phyloP scores from a whole-genome alignment of 177 flowering plant species.

The Vitis hybrid region DNA sequence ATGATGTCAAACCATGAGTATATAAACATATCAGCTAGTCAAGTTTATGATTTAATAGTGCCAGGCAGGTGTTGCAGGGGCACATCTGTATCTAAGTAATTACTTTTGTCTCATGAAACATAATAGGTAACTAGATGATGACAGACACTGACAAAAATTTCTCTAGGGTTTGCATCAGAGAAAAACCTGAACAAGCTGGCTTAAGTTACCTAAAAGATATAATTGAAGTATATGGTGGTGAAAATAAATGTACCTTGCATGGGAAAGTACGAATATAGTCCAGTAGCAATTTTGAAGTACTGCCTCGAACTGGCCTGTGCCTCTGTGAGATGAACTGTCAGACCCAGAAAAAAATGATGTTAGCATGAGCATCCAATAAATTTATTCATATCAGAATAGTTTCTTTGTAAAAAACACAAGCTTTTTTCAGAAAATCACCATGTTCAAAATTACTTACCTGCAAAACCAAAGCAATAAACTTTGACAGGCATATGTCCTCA shows the following conservation, averaged over 20 bases:
- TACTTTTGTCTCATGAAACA: no score
- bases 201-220: neutral
- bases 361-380: slow-evolving; percentile 2
- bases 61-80: neutral
- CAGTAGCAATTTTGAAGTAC: slow-evolving; percentile 58
- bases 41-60: neutral
- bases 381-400: neutral
- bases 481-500: slow-evolving; percentile 62
- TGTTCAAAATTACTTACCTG: slow-evolving; percentile 51
- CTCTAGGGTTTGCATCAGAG: neutral
- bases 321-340: slow-evolving; percentile 84
- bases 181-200: neutral
- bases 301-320: slow-evolving; percentile 81
- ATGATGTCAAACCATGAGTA: neutral
- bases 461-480: slow-evolving; percentile 59
- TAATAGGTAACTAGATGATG: no score
- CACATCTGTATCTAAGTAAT: neutral
- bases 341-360: slow-evolving; percentile 9
- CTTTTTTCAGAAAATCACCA: neutral
- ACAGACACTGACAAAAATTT: neutral
- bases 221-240: neutral
- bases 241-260: slow-evolving; percentile 68
- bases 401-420: neutral
- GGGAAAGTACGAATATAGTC: slow-evolving; percentile 67
- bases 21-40: neutral